Evolutionary conservation across 441 rosid genomes (phyloP).

Genomic region (Arabidopsis lyrata): DNA sequence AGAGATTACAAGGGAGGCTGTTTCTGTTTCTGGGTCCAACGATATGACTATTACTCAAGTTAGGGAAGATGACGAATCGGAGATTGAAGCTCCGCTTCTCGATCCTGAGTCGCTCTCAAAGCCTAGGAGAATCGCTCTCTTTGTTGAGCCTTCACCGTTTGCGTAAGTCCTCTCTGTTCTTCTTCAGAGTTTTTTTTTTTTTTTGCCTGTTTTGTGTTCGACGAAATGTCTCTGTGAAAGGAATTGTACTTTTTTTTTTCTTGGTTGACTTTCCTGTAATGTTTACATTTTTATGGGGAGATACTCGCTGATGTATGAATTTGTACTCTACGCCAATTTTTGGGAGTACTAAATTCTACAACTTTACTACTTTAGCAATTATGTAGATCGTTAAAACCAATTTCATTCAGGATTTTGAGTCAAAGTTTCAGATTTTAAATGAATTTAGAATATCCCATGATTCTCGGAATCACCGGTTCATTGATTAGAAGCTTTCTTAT

Average conservation of each 20-base stretch:
- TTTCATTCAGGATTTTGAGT: background rate
- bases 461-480: slow-evolving; percentile 8
- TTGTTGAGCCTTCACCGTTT: slow-evolving; percentile 98
- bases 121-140: slow-evolving; percentile 92
- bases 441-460: background rate
- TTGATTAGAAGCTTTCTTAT: background rate
- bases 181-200: too few relatives aligned
- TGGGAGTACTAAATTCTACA: background rate
- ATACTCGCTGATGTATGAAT: background rate
- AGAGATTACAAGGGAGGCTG: slow-evolving; percentile 8
- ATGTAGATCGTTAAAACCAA: background rate
- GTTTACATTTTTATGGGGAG: background rate
- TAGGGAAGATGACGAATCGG: slow-evolving; percentile 58
- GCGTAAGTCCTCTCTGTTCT: slow-evolving; percentile 60
- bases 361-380: background rate
- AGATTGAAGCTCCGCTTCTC: slow-evolving; percentile 45
- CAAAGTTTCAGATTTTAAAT: slow-evolving; percentile 17
- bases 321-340: background rate
- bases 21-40: slow-evolving; percentile 38
- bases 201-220: slow-evolving; percentile 36
- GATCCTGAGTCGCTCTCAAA: slow-evolving; percentile 62
- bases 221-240: slow-evolving; percentile 34
- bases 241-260: background rate
- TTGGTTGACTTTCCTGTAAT: slow-evolving; percentile 31
- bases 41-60: slow-evolving; percentile 66